Evolutionary conservation across 306 rosid species (phyloP), one percentile per base, ranked within the genome.

Genomic region (Lupinus albus): DNA sequence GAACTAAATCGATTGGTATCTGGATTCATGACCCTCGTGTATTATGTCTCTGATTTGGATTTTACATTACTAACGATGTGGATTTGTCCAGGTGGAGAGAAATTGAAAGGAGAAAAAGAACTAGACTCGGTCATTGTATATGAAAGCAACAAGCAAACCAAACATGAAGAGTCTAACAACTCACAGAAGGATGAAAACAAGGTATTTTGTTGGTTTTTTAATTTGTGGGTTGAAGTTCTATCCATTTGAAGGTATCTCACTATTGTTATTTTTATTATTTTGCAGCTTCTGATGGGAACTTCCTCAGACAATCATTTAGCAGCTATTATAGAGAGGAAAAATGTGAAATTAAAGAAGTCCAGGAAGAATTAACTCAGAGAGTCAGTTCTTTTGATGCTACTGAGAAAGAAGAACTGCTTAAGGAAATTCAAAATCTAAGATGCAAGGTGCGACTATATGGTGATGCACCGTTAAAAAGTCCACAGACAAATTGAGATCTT

Each of bases 381-480:
- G 80, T 59, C 66, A 28, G 45, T 49, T 73, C 61, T 71, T 77
- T 80, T 72, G 83, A 90, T 81, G 82, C 66, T 64, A 67, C 69
- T 61, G 97, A 90, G 90, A 93, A 90, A 79, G 96, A 90, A 84
- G 88, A 73, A 75, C 97, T 93, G 69, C 89, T 93, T 10, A 85
- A 81, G 76, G 99, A 93, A 80, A 86, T 88, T 77, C 95, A 90
- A 58, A 78, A 64, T 71, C 61, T 88, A 71, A 90, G 85, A 78
- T 78, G 79, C 83, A 90, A 84, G 86, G 68, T 93, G 78, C 86
- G 80, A 71, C 30, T 84, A 54, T 72, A 53, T 20, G 4, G 30
- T 4, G 92, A 82, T 49, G 80, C 74, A 63, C 80, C 84, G 68
- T 57, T 20, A 85, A 28, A 72, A 90, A 60, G 79, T 93, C 99